phyloP scores from a whole-genome alignment of 106 monocot genomes.

The Amphibolis antarctica region DNA sequence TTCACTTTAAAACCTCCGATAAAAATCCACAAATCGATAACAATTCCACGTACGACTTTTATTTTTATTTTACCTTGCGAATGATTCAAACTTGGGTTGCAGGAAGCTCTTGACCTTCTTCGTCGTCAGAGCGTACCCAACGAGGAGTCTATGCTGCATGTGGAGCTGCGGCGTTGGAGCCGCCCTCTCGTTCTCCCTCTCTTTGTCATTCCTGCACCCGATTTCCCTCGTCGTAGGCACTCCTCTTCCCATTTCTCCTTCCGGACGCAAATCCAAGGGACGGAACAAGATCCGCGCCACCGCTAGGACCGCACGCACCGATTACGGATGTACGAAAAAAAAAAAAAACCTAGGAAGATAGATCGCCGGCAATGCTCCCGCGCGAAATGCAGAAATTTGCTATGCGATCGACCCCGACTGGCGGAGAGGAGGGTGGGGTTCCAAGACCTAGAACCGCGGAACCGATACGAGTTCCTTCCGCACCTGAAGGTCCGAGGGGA shows the following conservation, averaged over 20 bases:
- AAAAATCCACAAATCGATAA: too few species aligned
- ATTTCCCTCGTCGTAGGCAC: neutral
- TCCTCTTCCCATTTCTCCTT: neutral
- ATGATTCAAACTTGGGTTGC: slow-evolving; percentile 65
- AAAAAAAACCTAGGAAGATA: neutral
- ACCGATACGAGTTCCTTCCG: too few species aligned
- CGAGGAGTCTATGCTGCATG: slow-evolving; percentile 22
- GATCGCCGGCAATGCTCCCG: neutral
- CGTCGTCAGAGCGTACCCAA: slow-evolving; percentile 86
- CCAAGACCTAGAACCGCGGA: neutral
- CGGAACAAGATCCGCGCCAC: neutral
- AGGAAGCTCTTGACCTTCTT: slow-evolving; percentile 97
- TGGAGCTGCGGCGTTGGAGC: neutral
- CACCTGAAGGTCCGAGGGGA: neutral
- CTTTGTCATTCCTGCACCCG: neutral
- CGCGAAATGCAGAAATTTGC: too few species aligned
- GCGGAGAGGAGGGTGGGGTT: neutral
- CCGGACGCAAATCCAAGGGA: neutral
- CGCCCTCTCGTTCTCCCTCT: slow-evolving; percentile 2
- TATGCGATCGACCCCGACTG: too few species aligned
- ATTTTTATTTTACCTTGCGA: slow-evolving; percentile 47
- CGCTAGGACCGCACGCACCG: neutral
- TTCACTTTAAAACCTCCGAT: too few species aligned
- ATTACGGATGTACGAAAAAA: too few species aligned
- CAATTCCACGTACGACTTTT: too few species aligned